phyloP scores from a whole-genome alignment of 768 basidiomycete genomes.

The Trichaptum fuscoviolaceum region DNA sequence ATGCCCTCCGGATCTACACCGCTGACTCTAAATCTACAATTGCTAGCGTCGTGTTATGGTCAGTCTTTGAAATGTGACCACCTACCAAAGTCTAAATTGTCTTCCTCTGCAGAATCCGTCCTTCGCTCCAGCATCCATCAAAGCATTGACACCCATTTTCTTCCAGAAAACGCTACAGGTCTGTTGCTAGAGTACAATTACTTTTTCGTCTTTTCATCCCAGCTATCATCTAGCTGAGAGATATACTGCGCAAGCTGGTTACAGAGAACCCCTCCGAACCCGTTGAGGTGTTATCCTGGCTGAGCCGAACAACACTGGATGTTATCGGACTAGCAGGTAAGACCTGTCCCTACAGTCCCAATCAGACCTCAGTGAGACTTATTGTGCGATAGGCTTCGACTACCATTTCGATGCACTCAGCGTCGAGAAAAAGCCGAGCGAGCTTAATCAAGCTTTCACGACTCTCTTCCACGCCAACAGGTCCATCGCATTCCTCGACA shows the following conservation, averaged over 20 bases:
- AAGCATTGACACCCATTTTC: constrained; percentile 20
- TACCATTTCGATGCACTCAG: constrained; percentile 24
- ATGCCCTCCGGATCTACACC: background rate
- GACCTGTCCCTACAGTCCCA: background rate
- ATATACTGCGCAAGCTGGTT: constrained; percentile 37
- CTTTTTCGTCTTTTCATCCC: constrained; percentile 2
- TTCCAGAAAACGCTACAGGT: constrained; percentile 50
- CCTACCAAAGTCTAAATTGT: constrained; percentile 2
- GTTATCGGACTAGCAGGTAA: constrained; percentile 22
- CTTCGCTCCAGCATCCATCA: constrained; percentile 3
- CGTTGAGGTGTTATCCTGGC: constrained; percentile 16
- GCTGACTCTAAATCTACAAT: constrained; percentile 1
- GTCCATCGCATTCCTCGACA: constrained; percentile 17
- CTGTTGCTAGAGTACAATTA: background rate
- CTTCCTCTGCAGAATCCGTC: constrained; percentile 33
- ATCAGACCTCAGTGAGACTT: background rate
- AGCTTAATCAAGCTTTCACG: constrained; percentile 4
- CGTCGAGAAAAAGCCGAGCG: background rate
- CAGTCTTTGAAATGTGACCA: background rate
- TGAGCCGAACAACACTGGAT: constrained; percentile 18
- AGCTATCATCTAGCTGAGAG: constrained; percentile 36
- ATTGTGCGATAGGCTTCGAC: constrained; percentile 30
- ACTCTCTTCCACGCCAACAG: constrained; percentile 4
- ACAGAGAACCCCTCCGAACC: constrained; percentile 19
- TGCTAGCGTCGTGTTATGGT: constrained; percentile 26